Evolutionary conservation across 208 protist species (phyloP), one percentile per base, ranked within the genome.

Genomic region (Wallacemonas rigidus): DNA sequence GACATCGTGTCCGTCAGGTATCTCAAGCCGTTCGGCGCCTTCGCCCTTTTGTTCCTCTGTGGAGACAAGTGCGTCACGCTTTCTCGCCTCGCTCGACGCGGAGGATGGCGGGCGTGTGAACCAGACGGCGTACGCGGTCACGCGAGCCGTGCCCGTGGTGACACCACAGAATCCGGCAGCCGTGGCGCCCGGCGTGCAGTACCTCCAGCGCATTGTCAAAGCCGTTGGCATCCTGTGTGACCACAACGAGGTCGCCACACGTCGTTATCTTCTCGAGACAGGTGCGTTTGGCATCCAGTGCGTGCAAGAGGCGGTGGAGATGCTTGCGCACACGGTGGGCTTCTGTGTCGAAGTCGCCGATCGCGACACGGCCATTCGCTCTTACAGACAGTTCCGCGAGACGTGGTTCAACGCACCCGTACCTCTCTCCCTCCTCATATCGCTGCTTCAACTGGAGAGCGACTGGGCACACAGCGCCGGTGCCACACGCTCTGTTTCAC

Each of bases 371-470:
- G 69, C 73, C 8, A 63, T 75, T 38, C 62, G 61, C 2, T 72
- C 69, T 2, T 82, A 82, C 39, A 2, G 77, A 41, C 73, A 64
- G 3, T 75, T 82, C 43, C 60, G 43, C 38, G 60, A 65, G 40
- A 65, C 40, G 5, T 65, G 60, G 60, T 4, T 41, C n/a, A 8
- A 14, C 38, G 60, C 60, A 8, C 60, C 60, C 14, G 60, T 65
- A 45, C 40, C 60, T 2, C 12, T 4, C 7, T 11, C 40, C 43
- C 7, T 65, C 3, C 1, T 65, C 7, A 3, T 45, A 3, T 8
- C 60, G 3, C 15, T 65, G 3, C 40, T 65, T 38, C 60, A 36
- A 12, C 60, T 65, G 11, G 60, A 65, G 60, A 53, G n/a, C 15
- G 43, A 51, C 2, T 51, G 41, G 40, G 15, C 6, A 11, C 41